Evolutionary conservation across 345 rosid genomes (phyloP).

Genomic region (Moringa oleifera): DNA sequence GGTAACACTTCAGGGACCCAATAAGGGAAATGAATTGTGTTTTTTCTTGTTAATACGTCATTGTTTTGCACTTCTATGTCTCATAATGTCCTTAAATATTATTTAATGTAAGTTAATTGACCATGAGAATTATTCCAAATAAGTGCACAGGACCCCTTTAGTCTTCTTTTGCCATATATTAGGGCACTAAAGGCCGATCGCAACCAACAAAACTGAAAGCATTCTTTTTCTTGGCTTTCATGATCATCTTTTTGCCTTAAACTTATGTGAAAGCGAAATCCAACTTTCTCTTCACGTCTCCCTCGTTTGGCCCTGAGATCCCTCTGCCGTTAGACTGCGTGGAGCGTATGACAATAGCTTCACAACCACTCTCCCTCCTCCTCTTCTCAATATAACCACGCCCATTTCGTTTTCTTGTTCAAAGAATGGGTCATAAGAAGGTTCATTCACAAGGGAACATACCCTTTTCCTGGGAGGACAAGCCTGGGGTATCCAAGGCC

Average conservation of each 20-base stretch:
- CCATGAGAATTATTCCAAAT: no score
- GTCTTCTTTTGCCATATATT: no score
- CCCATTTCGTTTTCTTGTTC: background rate
- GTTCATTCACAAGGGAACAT: slow-evolving; percentile 53
- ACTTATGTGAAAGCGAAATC: background rate
- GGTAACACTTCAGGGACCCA: no score
- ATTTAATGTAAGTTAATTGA: no score
- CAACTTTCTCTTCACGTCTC: background rate
- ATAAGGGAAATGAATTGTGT: no score
- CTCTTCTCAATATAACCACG: background rate
- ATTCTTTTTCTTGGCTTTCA: background rate
- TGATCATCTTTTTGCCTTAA: background rate
- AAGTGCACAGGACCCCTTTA: no score
- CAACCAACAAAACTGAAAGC: background rate
- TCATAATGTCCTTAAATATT: no score
- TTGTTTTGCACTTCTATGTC: no score
- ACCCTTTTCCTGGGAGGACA: slow-evolving; percentile 72
- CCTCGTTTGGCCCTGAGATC: slow-evolving; percentile 5
- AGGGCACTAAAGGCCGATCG: no score
- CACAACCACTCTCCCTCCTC: background rate
- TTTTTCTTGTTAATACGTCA: no score
- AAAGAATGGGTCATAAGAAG: slow-evolving; percentile 30
- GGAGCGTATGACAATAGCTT: slow-evolving; percentile 24
- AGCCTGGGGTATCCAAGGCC: slow-evolving; percentile 52
- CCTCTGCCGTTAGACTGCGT: slow-evolving; percentile 23